Evolutionary conservation across 129 eudicot species (phyloP).

Genomic region (carrot (Daucus carota)): DNA sequence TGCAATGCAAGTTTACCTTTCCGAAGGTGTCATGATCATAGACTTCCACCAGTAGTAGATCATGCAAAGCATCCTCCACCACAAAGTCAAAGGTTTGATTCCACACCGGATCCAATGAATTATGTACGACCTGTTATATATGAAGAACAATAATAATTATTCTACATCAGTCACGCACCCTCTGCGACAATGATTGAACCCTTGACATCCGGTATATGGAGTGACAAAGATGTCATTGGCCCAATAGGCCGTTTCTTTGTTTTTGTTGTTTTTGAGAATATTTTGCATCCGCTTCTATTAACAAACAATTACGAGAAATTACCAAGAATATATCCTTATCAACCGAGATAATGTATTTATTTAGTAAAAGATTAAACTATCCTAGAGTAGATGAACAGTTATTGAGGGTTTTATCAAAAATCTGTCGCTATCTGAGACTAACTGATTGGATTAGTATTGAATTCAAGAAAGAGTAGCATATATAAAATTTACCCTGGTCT

Average conservation of each 20-base stretch:
- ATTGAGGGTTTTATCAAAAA: neutral
- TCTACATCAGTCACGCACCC: no score
- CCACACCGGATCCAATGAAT: slow-evolving; percentile 88
- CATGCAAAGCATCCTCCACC: slow-evolving; percentile 90
- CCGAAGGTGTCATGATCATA: slow-evolving; percentile 96
- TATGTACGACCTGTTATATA: slow-evolving; percentile 64
- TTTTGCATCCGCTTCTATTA: neutral
- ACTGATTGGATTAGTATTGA: neutral
- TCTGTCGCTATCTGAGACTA: neutral
- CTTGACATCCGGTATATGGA: no score
- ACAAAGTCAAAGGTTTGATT: slow-evolving; percentile 95
- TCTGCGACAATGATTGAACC: no score
- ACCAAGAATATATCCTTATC: neutral
- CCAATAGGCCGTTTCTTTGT: no score
- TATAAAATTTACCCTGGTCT: slow-evolving; percentile 61
- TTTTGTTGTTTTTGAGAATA: neutral
- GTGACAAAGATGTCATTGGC: no score
- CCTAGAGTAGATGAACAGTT: neutral
- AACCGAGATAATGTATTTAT: neutral
- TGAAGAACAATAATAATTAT: slow-evolving; percentile 3
- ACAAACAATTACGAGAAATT: neutral
- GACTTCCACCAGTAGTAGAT: slow-evolving; percentile 71
- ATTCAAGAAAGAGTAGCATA: neutral
- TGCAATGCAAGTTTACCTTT: slow-evolving; percentile 41
- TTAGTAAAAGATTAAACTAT: neutral